These are phyloP conservation scores for Pichia cactophila DNA, from an alignment of 1,139 yeast genomes.

Conservation along the genomic window DNA sequence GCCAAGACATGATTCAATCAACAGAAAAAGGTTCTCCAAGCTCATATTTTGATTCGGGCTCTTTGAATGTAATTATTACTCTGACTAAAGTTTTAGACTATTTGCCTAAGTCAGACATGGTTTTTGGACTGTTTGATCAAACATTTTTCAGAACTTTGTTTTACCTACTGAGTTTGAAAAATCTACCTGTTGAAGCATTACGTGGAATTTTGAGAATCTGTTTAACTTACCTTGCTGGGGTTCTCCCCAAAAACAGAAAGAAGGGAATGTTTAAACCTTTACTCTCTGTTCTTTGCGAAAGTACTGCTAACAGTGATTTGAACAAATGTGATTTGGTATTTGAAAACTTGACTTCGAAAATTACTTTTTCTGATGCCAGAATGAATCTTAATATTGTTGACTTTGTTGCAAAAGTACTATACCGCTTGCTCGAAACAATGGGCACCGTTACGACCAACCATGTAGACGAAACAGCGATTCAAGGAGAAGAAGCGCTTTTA, in stretches of 20 bases:
- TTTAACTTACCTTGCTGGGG: conserved; percentile 39
- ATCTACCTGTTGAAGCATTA: conserved; percentile 37
- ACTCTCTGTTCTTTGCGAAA: conserved; percentile 19
- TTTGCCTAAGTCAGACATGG: conserved; percentile 36
- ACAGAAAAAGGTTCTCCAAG: neutral
- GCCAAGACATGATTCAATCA: conserved; percentile 6
- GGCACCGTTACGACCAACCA: conserved; percentile 1
- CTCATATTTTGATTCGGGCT: conserved; percentile 1
- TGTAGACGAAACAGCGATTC: neutral
- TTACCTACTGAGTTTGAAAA: conserved; percentile 3
- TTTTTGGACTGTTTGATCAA: conserved; percentile 35
- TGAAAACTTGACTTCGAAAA: conserved; percentile 15
- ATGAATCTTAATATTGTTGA: conserved; percentile 39
- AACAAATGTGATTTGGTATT: conserved; percentile 35
- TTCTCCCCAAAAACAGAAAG: conserved; percentile 32
- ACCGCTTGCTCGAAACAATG: conserved; percentile 34
- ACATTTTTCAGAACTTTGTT: conserved; percentile 35
- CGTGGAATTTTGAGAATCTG: conserved; percentile 43
- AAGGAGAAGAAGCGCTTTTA: conserved; percentile 22
- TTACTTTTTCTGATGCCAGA: conserved; percentile 33
- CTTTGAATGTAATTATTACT: conserved; percentile 43
- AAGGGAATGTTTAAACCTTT: conserved; percentile 38
- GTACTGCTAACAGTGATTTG: conserved; percentile 22
- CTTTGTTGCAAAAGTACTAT: conserved; percentile 40
- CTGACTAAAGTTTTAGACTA: conserved; percentile 45